Evolutionary conservation across 768 basidiomycete species (phyloP).

Genomic region (Lactarius sanguifluus): DNA sequence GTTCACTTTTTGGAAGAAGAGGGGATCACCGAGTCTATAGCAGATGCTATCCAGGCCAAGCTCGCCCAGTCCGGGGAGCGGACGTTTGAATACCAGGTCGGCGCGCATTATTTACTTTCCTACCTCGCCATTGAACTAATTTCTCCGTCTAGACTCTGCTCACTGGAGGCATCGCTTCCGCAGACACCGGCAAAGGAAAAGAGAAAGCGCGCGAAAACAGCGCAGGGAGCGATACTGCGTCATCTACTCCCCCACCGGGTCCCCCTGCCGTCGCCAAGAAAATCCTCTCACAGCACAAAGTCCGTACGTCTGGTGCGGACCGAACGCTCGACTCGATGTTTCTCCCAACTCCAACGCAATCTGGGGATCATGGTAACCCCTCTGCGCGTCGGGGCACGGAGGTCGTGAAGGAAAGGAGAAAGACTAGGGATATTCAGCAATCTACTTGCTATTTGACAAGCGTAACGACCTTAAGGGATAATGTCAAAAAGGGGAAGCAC

Average conservation of each 20-base stretch:
- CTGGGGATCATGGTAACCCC: conserved; percentile 22
- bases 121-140: neutral
- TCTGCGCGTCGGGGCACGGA: conserved; percentile 15
- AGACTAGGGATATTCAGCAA: conserved; percentile 42
- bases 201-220: conserved; percentile 21
- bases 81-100: conserved; percentile 71
- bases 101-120: neutral
- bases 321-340: conserved; percentile 97
- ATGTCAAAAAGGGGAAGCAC: conserved; percentile 61
- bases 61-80: conserved; percentile 39
- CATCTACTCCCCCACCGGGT: conserved; percentile 9
- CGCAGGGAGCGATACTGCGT: conserved; percentile 6
- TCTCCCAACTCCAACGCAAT: conserved; percentile 55
- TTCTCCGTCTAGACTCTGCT: conserved; percentile 50
- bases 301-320: conserved; percentile 82
- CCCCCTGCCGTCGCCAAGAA: conserved; percentile 43
- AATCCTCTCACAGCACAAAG: conserved; percentile 80
- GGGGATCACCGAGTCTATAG: conserved; percentile 71
- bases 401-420: conserved; percentile 14
- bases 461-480: conserved; percentile 61
- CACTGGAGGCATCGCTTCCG: conserved; percentile 45
- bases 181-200: conserved; percentile 23
- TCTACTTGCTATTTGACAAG: conserved; percentile 78
- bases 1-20: conserved; percentile 95
- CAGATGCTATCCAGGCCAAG: conserved; percentile 73